Base-by-base conservation (phyloP, 2,329 filamentous ascomycete genomes). In the Talaromyces rugulosus region DNA sequence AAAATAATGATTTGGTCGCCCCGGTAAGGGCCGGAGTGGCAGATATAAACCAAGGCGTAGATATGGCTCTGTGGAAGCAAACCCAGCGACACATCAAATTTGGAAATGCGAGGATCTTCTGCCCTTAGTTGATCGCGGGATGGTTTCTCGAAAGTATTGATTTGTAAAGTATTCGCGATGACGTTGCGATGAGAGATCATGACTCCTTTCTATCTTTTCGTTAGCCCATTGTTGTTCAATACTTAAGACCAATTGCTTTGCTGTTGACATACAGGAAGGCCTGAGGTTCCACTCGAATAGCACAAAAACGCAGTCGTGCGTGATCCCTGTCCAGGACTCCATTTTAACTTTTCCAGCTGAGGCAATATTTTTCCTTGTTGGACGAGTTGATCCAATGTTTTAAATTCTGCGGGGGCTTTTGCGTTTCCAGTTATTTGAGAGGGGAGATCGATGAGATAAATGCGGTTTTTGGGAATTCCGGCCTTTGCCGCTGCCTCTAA, bases 31-130 rank as follows among this genome's bases (percentile, higher is more conserved):
- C 82, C 82, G 1, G 80, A 76, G 72, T 91, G 87, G 50, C 85
- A 86, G 63, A 92, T 85, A 16, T 92, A 85, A 5, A 92, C 85
- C 40, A 95, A 78, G 4, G 86, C 86, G 73, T 94, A 96, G 65
- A 95, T 95, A 69, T 96, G 91, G 66, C 89, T 92, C 70, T 92
- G 86, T 0, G 90, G 90, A 0, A 94, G 79, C n/a, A 94, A 79
- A 5, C 89, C 90, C 0, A 93, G 82, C 1, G 74, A 77, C 23
- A 83, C 79, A 58, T 87, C 84, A 0, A 76, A 82, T 66, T 82
- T 51, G 84, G 87, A 42, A 77, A 62, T 76, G 69, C 52, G 76
- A 0, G 75, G 80, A 70, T 66, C 84, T 66, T 63, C 69, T 67
- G 62, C 47, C 11, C 57, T 65, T 31, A 68, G 58, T 2, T 47